A percentile compares a stretch with the other conserved stretches of the same genome.
phyloP scores from a whole-genome alignment of 129 eudicot genomes.

The Arctium minus region DNA sequence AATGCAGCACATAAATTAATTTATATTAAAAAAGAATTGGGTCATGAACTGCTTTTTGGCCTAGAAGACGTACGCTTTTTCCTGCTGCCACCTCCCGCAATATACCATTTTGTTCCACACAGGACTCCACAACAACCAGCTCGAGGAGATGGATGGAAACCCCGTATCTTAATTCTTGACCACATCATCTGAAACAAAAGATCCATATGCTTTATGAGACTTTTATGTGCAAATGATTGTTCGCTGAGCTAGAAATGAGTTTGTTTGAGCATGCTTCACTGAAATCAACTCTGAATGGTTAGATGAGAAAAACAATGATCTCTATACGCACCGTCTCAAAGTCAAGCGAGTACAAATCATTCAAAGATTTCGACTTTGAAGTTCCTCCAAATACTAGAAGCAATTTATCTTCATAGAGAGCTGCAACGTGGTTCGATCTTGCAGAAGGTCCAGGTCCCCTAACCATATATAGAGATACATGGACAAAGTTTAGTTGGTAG shows the following conservation, averaged over 20 bases:
- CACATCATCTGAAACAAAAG: conserved; percentile 68
- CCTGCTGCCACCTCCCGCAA: conserved; percentile 94
- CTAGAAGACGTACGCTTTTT: conserved; percentile 60
- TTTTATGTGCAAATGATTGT: neutral
- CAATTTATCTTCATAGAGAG: conserved; percentile 83
- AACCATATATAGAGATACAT: neutral
- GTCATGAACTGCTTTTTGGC: neutral
- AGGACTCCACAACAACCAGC: conserved; percentile 97
- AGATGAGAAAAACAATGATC: neutral
- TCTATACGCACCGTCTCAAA: conserved; percentile 74
- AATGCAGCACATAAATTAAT: neutral
- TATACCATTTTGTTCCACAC: conserved; percentile 93
- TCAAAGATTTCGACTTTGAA: conserved; percentile 82
- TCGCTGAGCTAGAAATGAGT: neutral
- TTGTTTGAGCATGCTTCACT: neutral
- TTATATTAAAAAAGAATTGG: too few species aligned
- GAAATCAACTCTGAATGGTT: neutral
- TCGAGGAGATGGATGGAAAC: conserved; percentile 94
- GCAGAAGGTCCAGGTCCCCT: conserved; percentile 95
- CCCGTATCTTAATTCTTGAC: conserved; percentile 82
- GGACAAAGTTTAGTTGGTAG: conserved; percentile 3
- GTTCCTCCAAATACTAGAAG: conserved; percentile 92
- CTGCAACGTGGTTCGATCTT: conserved; percentile 90
- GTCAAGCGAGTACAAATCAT: conserved; percentile 88
- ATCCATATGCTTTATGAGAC: neutral